Evolutionary conservation across 2,329 filamentous ascomycete species (phyloP).

Genomic region (Mycogone perniciosa): DNA sequence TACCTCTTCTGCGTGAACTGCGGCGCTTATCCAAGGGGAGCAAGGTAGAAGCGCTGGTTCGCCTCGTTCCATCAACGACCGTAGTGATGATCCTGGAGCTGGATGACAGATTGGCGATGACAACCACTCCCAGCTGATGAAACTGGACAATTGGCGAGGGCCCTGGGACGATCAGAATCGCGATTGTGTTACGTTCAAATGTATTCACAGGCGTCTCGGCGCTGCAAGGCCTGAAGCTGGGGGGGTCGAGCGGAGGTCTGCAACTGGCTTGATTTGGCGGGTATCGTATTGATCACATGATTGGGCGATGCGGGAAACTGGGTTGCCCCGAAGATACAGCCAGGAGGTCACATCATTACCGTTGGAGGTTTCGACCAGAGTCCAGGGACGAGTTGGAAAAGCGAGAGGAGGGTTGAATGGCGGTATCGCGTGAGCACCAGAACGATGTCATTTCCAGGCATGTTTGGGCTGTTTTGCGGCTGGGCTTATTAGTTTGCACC

Average conservation of each 20-base stretch:
- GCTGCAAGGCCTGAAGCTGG: slow-evolving; percentile 6
- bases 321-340: background rate
- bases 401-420: background rate
- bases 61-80: slow-evolving; percentile 1
- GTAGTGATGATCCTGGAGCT: background rate
- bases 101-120: background rate
- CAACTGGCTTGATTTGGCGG: slow-evolving; percentile 15
- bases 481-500: slow-evolving; percentile 1
- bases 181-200: slow-evolving; percentile 10
- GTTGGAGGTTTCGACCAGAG: background rate
- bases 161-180: background rate
- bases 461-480: slow-evolving; percentile 3
- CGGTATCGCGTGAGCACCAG: background rate
- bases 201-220: background rate
- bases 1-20: slow-evolving; percentile 5
- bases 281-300: slow-evolving; percentile 17
- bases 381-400: background rate
- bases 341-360: background rate
- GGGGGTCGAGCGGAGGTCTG: slow-evolving; percentile 9
- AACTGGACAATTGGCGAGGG: background rate
- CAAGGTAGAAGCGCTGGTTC: background rate
- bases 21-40: background rate
- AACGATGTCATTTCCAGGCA: background rate
- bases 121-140: slow-evolving; percentile 10
- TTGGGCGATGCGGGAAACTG: slow-evolving; percentile 7